Evolutionary conservation across 306 rosid genomes (phyloP), one percentile per base, ranked within the genome.

Genomic region (Medicago truncatula): DNA sequence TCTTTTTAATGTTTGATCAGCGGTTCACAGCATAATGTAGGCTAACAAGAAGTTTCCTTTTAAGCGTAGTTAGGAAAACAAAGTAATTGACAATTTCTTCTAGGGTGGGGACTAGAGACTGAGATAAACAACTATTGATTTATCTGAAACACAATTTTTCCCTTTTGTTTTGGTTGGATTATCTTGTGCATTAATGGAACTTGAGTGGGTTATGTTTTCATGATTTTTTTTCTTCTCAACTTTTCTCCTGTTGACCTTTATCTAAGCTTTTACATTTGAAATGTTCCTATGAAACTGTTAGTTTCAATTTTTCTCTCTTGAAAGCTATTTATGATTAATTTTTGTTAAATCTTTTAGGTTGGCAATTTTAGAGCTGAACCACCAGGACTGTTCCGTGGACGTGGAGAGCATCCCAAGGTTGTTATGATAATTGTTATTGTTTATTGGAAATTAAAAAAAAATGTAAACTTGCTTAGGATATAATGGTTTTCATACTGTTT

Each of bases 321-420:
- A 47, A 18, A 74, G 74, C 64, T 36, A 56, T 63, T 64, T 56
- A 4, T 57, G 68, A 76, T 73, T 62, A 70, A 17, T 46, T 79
- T 39, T 31, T 21, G 9, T 76, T 52, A 13, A 64, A 74, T 63
- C 49, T 76, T 84, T 64, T 76, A 96, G 99, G 99, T 96, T 84
- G 99, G 99, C 62, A 96, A 96, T 83, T 90, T 96, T 70, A 92
- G 99, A 87, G 99, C 88, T 83, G 99, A 96, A 79, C 98, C 98
- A 7, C 98, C 99, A 38, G 99, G 96, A 74, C 86, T 96, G 80
- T 96, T 96, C 74, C 89, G 99, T 72, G 99, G 99, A 78, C 98
- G 99, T 77, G 99, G 98, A 81, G 99, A 96, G 91, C 99, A 96
- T 86, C 99, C 99, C 18, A 96, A 96, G 99, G 99, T 96, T 75